Evolutionary conservation across 306 rosid species (phyloP).

Genomic region (Quercus suber): DNA sequence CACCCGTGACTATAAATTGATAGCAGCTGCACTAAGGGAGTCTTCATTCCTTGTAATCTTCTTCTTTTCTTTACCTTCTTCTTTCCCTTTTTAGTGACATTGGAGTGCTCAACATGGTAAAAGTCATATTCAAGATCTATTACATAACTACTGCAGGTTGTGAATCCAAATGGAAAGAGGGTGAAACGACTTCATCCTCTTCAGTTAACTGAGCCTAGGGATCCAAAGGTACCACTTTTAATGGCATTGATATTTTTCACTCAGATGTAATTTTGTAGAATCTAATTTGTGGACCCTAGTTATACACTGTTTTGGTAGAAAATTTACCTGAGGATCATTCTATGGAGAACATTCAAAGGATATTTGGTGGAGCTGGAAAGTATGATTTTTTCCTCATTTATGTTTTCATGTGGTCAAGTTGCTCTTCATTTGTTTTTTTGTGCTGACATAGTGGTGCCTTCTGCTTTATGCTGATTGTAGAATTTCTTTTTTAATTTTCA

Average conservation of each 20-base stretch:
- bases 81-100: conserved; percentile 8
- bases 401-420: conserved; percentile 1
- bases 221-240: conserved; percentile 62
- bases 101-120: conserved; percentile 23
- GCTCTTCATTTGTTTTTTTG: not conserved
- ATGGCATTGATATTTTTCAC: conserved; percentile 9
- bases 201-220: conserved; percentile 48
- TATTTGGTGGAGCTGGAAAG: conserved; percentile 89
- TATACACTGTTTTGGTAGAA: conserved; percentile 89
- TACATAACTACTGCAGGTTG: conserved; percentile 48
- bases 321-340: conserved; percentile 89
- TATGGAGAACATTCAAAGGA: conserved; percentile 61
- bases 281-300: conserved; percentile 62
- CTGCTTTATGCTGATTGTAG: conserved; percentile 11
- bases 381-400: conserved; percentile 26
- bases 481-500: conserved; percentile 33
- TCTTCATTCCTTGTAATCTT: conserved; percentile 73
- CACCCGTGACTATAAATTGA: conserved; percentile 43
- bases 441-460: not conserved
- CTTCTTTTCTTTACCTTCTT: conserved; percentile 15
- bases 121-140: conserved; percentile 11
- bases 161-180: conserved; percentile 76
- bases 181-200: conserved; percentile 78
- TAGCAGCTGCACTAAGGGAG: conserved; percentile 71
- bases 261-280: conserved; percentile 8